Base-by-base conservation (phyloP, 2,329 filamentous ascomycete species). In the Zasmidium cellare region DNA sequence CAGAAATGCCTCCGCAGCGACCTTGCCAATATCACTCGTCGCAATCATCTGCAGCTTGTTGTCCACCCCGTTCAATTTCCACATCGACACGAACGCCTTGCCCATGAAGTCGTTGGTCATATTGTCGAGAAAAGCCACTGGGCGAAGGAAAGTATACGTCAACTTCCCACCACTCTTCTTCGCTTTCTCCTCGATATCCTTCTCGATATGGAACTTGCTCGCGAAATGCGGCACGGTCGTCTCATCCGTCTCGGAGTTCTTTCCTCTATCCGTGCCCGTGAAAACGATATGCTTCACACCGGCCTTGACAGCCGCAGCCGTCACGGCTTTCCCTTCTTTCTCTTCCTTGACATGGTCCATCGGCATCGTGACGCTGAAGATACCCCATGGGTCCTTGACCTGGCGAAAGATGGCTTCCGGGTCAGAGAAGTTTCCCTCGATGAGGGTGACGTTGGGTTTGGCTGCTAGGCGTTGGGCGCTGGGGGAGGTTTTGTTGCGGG, bases 111-210 rank as follows among this genome's bases (percentile, higher is more conserved):
- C 75, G 0, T 78, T 75, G 1, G 66, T 70, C 3, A 83, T 65
- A 71, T 87, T 85, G 51, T 88, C 85, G 76, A 86, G 83, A 72
- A 88, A 88, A 1, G 81, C 83, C 0, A 82, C 80, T 0, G 86
- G 86, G 2, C 85, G 79, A 2, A 88, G 73, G 41, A 88, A 82
- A 0, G 84, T 87, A 80, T 83, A 88, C 6, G 72, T 73, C 83
- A 86, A 85, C 0, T 66, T 70, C 3, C 41, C 47, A 18, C 44
- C n/a, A n/a, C n/a, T n/a, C n/a, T n/a, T 23, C 19, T 28, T 2
- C 9, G 75, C 74, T 5, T 75, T 73, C 3, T 72, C 71, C 9
- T 81, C 73, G n/a, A 89, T 78, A 62, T 89, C 77, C 53, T 81
- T 73, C 72, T 89, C 87, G 65, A 89, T 85, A 11, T 79, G 71